Base-by-base conservation (phyloP, 805 yeast genomes). In the Kregervanrija delftensis region DNA sequence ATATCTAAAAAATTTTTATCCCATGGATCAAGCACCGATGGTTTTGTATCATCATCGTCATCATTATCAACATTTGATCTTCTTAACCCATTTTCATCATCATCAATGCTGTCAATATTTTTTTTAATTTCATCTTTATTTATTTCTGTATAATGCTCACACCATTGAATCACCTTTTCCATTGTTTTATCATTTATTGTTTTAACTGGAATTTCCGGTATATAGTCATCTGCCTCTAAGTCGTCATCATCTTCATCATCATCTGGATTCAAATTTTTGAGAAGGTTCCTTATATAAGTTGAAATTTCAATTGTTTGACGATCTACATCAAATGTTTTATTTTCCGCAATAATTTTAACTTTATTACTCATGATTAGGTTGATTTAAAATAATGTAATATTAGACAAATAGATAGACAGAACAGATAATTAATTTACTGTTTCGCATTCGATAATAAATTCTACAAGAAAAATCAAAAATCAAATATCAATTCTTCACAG, bases 1-100 rank as follows among this genome's bases (percentile, higher is more conserved):
- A 89, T 95, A 60, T 84, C 82, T 55, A 90, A 72, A 62, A 88
- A 90, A 61, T 84, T 84, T 60, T 84, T 83, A 65, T 90, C 96
- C 97, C 97, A 89, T 41, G 84, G 85, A 49, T 82, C 88, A 8
- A 41, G 35, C 56, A 87, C 80, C 44, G 77, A 83, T 45, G 79
- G 76, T 33, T 77, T 81, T 46, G 78, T 81, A 28, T 74, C 80
- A 47, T 81, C 87, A 11, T 74, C 75, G 10, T 43, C 45, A 41
- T 73, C 77, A 4, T 61, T 68, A 9, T 63, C 69, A 5, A 22
- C 16, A 9, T 34, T 31, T 22, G 28, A 8, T 53, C 64, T 8
- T 56, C 64, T 22, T 6, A 22, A 6, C 6, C 28, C 28, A 8
- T 22, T 22, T 22, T 22, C 28, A 4, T 49, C 44, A 11, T 43